Base-by-base conservation (phyloP, 1,139 yeast species). In the Hyphopichia buzzinii region DNA sequence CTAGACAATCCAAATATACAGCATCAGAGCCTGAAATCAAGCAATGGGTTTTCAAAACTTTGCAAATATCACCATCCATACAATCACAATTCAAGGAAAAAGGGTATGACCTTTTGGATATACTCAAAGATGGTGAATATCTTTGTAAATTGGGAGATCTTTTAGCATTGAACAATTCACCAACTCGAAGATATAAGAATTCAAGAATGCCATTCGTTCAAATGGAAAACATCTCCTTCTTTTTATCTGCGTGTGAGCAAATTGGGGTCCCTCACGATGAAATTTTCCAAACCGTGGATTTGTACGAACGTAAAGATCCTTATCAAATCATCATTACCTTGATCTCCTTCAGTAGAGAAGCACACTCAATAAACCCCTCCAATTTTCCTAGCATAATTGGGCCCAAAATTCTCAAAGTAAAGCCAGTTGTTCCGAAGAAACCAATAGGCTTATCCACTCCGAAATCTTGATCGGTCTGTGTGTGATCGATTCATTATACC, bases 141-240 rank as follows among this genome's bases (percentile, higher is more conserved):
- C 62, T 88, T 15, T 84, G 95, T 54, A 59, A 64, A 48, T 56
- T 68, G 33, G 80, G 76, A 1, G 46, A 54, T 25, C 45, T 49
- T 39, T 73, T 47, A 52, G 64, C 32, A 59, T 57, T 22, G 56
- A 74, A 54, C 50, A 64, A 30, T 59, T 62, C 62, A 34, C 75
- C 57, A 44, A 80, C 39, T 15, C 41, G 48, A 3, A 77, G 69
- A 45, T 81, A 59, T 57, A 85, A 83, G 53, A 68, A 67, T 33
- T 78, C 89, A n/a, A 67, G 66, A 35, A 81, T 86, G 84, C 92
- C 96, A 3, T 88, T 88, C 59, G 80, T 86, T 8, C 88, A 83
- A 62, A 87, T 87, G 95, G 96, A 88, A 54, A 87, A 87, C 50
- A 86, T 88, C 28, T 80, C 88, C 30, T 75, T 79, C 43, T 88